A percentile compares a stretch with the other conserved stretches of the same genome.
phyloP scores from a whole-genome alignment of 202 grass and related monocot genomes.

The Setaria viridis region DNA sequence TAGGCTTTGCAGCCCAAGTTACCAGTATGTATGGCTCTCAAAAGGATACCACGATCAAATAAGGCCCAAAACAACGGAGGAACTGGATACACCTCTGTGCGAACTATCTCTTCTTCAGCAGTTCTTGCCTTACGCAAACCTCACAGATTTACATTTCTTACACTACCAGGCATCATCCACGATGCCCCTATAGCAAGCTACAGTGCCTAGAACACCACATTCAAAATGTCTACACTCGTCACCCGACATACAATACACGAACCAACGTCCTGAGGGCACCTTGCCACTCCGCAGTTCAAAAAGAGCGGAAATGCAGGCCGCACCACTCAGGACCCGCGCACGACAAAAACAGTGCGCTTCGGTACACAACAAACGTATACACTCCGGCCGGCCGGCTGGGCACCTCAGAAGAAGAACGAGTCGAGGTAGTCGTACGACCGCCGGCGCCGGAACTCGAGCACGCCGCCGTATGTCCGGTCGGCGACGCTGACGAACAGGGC shows the following conservation, averaged over 20 bases:
- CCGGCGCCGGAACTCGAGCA: slow-evolving; percentile 71
- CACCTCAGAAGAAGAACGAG: slow-evolving; percentile 21
- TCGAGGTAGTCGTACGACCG: slow-evolving; percentile 55
- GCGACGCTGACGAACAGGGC: slow-evolving; percentile 73
- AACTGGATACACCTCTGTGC: too few species aligned
- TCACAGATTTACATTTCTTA: too few species aligned
- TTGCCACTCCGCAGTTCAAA: not conserved
- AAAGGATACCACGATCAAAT: too few species aligned
- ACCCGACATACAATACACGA: too few species aligned
- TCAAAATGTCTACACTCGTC: not conserved
- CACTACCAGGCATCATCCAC: too few species aligned
- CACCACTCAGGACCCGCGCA: not conserved
- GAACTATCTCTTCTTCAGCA: too few species aligned
- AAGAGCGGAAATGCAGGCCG: not conserved
- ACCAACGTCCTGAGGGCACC: not conserved
- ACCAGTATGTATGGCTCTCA: too few species aligned
- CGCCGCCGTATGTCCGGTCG: slow-evolving; percentile 70
- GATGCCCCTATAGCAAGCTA: not conserved
- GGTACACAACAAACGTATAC: not conserved
- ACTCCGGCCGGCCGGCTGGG: not conserved
- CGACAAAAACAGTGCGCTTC: not conserved
- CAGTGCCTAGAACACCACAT: not conserved
- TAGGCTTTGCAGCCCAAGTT: too few species aligned
- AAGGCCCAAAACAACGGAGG: too few species aligned
- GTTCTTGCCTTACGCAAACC: too few species aligned